Evolutionary conservation across 2,329 filamentous ascomycete genomes (phyloP).

Genomic region (Penicillium occitanis): DNA sequence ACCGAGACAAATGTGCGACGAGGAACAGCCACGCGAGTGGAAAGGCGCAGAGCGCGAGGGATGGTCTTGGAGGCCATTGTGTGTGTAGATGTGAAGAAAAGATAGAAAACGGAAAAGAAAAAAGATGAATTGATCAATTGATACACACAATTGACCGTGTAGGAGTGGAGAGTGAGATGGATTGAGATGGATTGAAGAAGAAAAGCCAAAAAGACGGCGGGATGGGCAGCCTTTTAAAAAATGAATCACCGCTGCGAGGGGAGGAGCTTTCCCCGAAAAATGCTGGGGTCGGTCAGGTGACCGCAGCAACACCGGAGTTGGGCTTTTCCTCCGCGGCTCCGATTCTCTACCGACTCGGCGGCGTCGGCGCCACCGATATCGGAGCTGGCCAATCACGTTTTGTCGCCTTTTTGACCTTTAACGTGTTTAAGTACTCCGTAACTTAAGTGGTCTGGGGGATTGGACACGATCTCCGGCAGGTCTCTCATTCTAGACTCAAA

Average conservation of each 20-base stretch:
- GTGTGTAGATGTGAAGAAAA: conserved; percentile 12
- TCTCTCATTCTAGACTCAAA: too few species aligned
- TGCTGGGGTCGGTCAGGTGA: conserved; percentile 21
- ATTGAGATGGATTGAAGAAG: conserved; percentile 14
- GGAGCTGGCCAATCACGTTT: conserved; percentile 8
- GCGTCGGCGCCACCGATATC: conserved; percentile 25
- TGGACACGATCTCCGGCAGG: neutral
- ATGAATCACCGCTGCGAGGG: conserved; percentile 27
- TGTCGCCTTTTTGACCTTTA: neutral
- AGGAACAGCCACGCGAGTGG: conserved; percentile 48
- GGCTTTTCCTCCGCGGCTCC: conserved; percentile 27
- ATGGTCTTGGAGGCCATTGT: conserved; percentile 51
- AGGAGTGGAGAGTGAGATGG: conserved; percentile 21
- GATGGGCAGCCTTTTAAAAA: conserved; percentile 22
- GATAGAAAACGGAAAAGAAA: neutral
- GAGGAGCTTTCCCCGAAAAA: conserved; percentile 19
- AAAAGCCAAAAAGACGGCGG: conserved; percentile 23
- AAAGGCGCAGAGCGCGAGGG: conserved; percentile 60
- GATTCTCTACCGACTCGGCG: neutral
- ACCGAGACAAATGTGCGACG: conserved; percentile 60
- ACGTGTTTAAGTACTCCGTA: too few species aligned
- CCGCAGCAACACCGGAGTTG: conserved; percentile 29
- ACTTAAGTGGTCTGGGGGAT: neutral
- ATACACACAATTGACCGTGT: conserved; percentile 10
- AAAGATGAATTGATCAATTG: conserved; percentile 9